A percentile compares a stretch with the other conserved stretches of the same genome.
Conservation (phyloP, 352 stramenopile species). For the Pythium guiyangense region DNA sequence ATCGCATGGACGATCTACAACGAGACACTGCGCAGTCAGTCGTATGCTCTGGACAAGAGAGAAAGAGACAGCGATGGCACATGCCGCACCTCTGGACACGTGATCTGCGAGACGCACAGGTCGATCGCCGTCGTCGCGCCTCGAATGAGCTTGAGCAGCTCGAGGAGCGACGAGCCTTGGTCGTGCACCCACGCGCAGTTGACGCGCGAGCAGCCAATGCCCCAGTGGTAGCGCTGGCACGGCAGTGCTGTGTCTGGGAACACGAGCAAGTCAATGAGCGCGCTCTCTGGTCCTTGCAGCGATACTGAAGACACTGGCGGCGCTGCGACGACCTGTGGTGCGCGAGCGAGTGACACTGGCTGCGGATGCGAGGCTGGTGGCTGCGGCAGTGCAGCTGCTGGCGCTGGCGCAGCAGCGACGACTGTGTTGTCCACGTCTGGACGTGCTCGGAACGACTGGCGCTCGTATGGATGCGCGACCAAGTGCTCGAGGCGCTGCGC, state of each 20-base stretch:
- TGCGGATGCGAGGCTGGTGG: background rate
- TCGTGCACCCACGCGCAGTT: background rate
- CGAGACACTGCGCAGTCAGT: background rate
- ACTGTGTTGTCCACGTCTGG: background rate
- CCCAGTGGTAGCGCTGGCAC: conserved; percentile 4
- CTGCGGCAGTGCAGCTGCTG: background rate
- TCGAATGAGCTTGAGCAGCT: background rate
- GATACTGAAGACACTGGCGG: background rate
- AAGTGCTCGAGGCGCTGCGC: background rate
- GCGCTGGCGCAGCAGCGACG: background rate
- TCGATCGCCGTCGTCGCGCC: background rate
- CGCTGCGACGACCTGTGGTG: background rate
- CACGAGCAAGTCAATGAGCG: background rate
- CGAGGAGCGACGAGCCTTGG: background rate
- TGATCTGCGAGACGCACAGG: background rate
- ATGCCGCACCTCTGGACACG: background rate
- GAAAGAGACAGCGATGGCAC: background rate
- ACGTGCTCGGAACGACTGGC: background rate
- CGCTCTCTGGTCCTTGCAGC: background rate
- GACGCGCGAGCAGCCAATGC: background rate
- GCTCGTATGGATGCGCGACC: background rate
- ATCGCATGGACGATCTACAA: background rate
- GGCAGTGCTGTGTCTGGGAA: conserved; percentile 1
- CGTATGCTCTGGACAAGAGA: background rate
- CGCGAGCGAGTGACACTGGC: background rate